Conservation (phyloP, 371 early-diverging fungal species). For the Syncephalastrum racemosum region DNA sequence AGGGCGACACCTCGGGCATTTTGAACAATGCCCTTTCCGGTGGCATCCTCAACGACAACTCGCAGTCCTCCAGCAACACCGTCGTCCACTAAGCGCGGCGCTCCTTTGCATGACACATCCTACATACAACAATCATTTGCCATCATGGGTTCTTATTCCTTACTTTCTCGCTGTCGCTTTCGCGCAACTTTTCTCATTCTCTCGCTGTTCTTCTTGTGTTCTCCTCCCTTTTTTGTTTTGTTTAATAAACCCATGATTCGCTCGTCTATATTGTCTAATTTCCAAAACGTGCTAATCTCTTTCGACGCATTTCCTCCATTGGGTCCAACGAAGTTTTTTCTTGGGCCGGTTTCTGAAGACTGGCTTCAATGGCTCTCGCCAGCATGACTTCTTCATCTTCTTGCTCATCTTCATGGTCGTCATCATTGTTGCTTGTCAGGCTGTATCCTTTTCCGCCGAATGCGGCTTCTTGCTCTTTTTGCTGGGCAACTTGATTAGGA, state of each 20-base stretch:
- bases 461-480: slow-evolving; percentile 10
- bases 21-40: no score
- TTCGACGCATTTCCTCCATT: slow-evolving; percentile 36
- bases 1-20: neutral
- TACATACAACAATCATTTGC: neutral
- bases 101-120: slow-evolving; percentile 3
- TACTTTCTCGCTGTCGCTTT: neutral
- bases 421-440: slow-evolving; percentile 6
- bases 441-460: slow-evolving; percentile 36
- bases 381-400: slow-evolving; percentile 31
- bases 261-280: neutral
- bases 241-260: slow-evolving; percentile 4
- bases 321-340: neutral
- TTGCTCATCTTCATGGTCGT: slow-evolving; percentile 4
- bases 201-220: slow-evolving; percentile 3
- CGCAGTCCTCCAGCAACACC: neutral
- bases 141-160: slow-evolving; percentile 3
- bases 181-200: neutral
- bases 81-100: neutral
- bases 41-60: slow-evolving; percentile 5
- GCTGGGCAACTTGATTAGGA: slow-evolving; percentile 6
- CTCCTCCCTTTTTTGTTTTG: neutral
- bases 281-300: slow-evolving; percentile 36
- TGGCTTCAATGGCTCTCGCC: slow-evolving; percentile 37
- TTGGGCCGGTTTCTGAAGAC: slow-evolving; percentile 19